phyloP scores from a whole-genome alignment of 2,329 filamentous ascomycete genomes.

The Aspergillus sp. region DNA sequence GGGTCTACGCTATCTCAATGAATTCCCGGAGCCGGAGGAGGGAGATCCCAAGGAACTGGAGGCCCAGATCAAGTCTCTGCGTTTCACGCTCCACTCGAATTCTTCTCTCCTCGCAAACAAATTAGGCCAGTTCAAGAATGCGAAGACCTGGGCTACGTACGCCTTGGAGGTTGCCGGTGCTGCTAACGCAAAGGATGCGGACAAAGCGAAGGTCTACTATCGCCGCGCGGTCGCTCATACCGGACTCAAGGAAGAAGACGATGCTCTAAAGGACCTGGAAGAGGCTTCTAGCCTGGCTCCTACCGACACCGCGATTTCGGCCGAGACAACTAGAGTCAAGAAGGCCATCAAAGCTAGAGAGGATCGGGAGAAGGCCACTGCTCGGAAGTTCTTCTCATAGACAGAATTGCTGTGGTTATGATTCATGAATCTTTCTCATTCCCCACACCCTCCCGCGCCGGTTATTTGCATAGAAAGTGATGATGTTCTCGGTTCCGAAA shows the following conservation, averaged over 20 bases:
- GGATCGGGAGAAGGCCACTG: constrained; percentile 88
- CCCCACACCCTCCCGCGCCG: constrained; percentile 8
- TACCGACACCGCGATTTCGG: constrained; percentile 69
- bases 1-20: constrained; percentile 82
- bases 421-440: constrained; percentile 30
- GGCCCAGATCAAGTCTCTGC: constrained; percentile 67
- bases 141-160: constrained; percentile 66
- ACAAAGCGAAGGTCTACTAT: constrained; percentile 87
- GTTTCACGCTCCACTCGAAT: constrained; percentile 87
- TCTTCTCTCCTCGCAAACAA: constrained; percentile 83
- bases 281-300: constrained; percentile 75
- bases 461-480: constrained; percentile 16
- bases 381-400: constrained; percentile 83
- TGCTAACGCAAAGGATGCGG: constrained; percentile 65
- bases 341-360: constrained; percentile 69
- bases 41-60: constrained; percentile 69
- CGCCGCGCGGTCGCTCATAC: constrained; percentile 75
- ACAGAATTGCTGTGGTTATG: constrained; percentile 19
- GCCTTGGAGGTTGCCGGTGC: constrained; percentile 65
- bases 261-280: constrained; percentile 71
- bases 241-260: constrained; percentile 80
- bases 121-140: constrained; percentile 69
- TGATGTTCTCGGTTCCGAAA: not conserved
- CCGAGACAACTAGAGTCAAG: constrained; percentile 77
- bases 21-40: constrained; percentile 70